phyloP scores from a whole-genome alignment of 2,329 filamentous ascomycete genomes.

The Pseudogymnoascus sp. region DNA sequence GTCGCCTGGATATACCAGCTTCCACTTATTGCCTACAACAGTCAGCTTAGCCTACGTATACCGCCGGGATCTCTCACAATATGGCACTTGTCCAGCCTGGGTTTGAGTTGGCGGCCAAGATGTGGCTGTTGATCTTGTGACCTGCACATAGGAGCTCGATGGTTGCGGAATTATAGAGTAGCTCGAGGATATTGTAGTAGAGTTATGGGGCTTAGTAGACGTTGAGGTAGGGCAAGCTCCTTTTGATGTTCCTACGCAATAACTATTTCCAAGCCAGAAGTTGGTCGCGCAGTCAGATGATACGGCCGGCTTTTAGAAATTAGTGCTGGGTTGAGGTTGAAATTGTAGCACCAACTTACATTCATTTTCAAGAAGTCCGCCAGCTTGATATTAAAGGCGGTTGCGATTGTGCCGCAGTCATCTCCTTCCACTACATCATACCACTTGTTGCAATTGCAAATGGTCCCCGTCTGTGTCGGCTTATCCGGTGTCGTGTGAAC shows the following conservation, averaged over 20 bases:
- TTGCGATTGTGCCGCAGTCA: constrained; percentile 4
- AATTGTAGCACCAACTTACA: neutral
- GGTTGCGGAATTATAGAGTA: constrained; percentile 12
- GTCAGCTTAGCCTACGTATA: neutral
- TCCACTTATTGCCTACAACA: constrained; percentile 1
- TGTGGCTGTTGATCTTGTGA: constrained; percentile 9
- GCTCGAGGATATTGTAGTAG: constrained; percentile 7
- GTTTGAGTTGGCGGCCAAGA: constrained; percentile 19
- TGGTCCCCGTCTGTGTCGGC: neutral
- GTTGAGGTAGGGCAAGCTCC: constrained; percentile 14
- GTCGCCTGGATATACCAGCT: constrained; percentile 1
- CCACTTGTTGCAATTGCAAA: constrained; percentile 11
- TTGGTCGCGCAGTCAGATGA: constrained; percentile 24
- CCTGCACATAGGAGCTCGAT: constrained; percentile 6
- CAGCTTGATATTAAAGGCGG: neutral
- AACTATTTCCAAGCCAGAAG: constrained; percentile 23
- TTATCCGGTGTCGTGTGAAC: constrained; percentile 1
- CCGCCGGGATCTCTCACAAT: constrained; percentile 10
- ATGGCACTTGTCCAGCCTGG: constrained; percentile 18
- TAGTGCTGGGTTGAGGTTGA: neutral
- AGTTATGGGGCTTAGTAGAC: constrained; percentile 12
- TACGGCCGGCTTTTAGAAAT: constrained; percentile 25
- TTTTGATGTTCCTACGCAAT: constrained; percentile 24
- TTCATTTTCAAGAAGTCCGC: constrained; percentile 10
- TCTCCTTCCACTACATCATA: constrained; percentile 12